Conservation (phyloP, 768 basidiomycete genomes). For the Crassisporium funariophilum region DNA sequence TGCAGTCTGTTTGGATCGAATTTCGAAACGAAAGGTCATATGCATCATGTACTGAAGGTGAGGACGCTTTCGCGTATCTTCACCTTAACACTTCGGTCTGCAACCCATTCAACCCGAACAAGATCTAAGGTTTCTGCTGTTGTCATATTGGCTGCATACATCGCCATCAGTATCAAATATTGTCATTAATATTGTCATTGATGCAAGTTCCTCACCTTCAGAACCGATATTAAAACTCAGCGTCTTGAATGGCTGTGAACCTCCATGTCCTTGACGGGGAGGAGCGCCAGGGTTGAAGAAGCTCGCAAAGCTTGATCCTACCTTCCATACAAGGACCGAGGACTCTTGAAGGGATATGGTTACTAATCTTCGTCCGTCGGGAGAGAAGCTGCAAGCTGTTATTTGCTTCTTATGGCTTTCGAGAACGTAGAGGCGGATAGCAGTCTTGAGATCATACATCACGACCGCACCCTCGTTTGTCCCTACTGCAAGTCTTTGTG, state of each 20-base stretch:
- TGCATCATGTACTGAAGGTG: conserved; percentile 74
- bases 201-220: conserved; percentile 57
- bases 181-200: background rate
- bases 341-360: conserved; percentile 87
- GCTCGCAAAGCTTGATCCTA: conserved; percentile 85
- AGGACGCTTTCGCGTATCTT: conserved; percentile 80
- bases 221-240: conserved; percentile 83
- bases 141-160: conserved; percentile 38
- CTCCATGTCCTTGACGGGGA: conserved; percentile 82
- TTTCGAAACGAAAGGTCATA: background rate
- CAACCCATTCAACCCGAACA: conserved; percentile 83
- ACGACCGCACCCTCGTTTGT: conserved; percentile 92
- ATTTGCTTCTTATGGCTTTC: conserved; percentile 86
- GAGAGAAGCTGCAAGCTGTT: conserved; percentile 87
- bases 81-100: conserved; percentile 80
- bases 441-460: conserved; percentile 97
- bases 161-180: background rate
- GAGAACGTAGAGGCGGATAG: conserved; percentile 91
- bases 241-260: conserved; percentile 87
- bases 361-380: conserved; percentile 88
- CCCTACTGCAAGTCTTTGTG: conserved; percentile 90
- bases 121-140: conserved; percentile 65
- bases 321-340: conserved; percentile 91
- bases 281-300: conserved; percentile 92
- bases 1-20: too few relatives aligned